A percentile compares a stretch with the other conserved stretches of the same genome.
Evolutionary conservation across 306 rosid species (phyloP).

Genomic region (Sechiopsis laciniata): DNA sequence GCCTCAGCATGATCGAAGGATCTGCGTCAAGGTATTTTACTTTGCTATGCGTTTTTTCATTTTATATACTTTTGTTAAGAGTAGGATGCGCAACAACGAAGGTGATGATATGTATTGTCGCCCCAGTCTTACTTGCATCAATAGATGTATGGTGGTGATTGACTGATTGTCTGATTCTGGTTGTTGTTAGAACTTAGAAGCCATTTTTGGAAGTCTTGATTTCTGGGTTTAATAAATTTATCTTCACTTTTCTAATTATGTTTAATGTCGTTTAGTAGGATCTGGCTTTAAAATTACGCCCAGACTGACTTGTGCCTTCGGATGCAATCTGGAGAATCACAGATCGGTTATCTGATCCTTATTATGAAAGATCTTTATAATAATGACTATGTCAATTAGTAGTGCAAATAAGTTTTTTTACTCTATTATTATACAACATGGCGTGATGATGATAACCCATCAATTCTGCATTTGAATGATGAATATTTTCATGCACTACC

Average conservation of each 20-base stretch:
- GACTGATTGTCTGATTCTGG: conserved; percentile 59
- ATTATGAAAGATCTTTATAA: too few relatives aligned
- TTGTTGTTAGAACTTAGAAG: too few relatives aligned
- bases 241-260: not conserved
- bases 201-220: not conserved
- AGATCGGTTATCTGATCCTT: conserved; percentile 38
- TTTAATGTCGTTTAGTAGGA: not conserved
- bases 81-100: not conserved
- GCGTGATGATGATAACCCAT: conserved; percentile 56
- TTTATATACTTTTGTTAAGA: not conserved
- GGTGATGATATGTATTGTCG: conserved; percentile 67
- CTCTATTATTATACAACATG: conserved; percentile 23
- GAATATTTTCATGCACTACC: conserved; percentile 75
- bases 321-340: too few relatives aligned
- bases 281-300: conserved; percentile 19
- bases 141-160: conserved; percentile 61
- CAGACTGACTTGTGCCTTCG: not conserved
- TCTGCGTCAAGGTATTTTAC: conserved; percentile 57
- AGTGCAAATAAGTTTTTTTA: not conserved
- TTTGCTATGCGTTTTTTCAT: not conserved
- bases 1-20: conserved; percentile 72
- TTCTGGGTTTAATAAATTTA: not conserved
- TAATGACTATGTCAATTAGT: too few relatives aligned
- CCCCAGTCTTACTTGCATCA: conserved; percentile 84
- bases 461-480: conserved; percentile 50